A percentile compares a stretch with the other conserved stretches of the same genome.
Evolutionary conservation across 257 asterid genomes (phyloP).

Genomic region (Echites panduratus): DNA sequence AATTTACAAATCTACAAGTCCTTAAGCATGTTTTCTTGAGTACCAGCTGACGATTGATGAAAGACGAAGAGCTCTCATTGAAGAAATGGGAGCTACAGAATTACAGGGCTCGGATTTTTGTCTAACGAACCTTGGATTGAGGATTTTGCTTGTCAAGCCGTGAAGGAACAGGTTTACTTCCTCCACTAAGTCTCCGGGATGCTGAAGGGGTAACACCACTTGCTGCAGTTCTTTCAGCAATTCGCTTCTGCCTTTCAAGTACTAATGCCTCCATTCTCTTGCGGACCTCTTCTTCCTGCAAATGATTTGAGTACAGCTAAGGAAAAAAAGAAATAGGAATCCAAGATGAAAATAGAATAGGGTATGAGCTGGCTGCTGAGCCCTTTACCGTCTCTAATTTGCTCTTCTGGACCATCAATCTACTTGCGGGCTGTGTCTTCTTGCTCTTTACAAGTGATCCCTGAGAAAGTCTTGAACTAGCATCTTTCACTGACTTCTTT

Average conservation of each 20-base stretch:
- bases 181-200: slow-evolving; percentile 41
- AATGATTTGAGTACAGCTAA: too few species aligned
- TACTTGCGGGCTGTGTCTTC: slow-evolving; percentile 46
- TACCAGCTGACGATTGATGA: background rate
- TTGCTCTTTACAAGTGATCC: slow-evolving; percentile 50
- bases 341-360: slow-evolving; percentile 1
- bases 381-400: slow-evolving; percentile 55
- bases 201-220: slow-evolving; percentile 26
- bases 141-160: slow-evolving; percentile 33
- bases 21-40: background rate
- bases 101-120: slow-evolving; percentile 1
- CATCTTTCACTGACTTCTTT: slow-evolving; percentile 34
- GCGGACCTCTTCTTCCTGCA: slow-evolving; percentile 74
- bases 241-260: slow-evolving; percentile 65
- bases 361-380: background rate
- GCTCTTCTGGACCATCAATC: slow-evolving; percentile 46
- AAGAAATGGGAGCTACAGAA: background rate
- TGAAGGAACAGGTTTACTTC: slow-evolving; percentile 42
- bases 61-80: background rate
- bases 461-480: slow-evolving; percentile 26
- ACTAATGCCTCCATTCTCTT: slow-evolving; percentile 56
- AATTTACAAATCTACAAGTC: background rate
- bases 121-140: slow-evolving; percentile 3
- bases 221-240: slow-evolving; percentile 72
- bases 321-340: background rate